A percentile compares a stretch with the other conserved stretches of the same genome.
These are phyloP conservation scores for Byssochlamys sp. DNA, from an alignment of 2,329 filamentous ascomycete species.

Conservation along the genomic window DNA sequence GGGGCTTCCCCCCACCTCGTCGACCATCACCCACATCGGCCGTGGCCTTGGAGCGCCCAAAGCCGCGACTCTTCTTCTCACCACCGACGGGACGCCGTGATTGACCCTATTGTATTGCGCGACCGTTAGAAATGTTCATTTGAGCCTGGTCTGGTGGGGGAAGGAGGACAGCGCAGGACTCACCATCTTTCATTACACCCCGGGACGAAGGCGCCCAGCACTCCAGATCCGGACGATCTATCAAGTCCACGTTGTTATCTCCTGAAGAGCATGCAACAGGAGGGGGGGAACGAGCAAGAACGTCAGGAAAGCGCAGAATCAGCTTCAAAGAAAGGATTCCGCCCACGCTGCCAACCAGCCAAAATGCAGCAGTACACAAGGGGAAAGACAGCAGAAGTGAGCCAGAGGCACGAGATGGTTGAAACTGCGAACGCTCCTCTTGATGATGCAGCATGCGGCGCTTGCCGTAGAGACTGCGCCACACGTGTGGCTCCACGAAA, in stretches of 20 bases:
- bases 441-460: slow-evolving; percentile 4
- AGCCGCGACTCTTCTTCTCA: slow-evolving; percentile 33
- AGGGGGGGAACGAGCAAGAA: not conserved
- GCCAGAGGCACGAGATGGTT: not conserved
- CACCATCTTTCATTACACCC: slow-evolving; percentile 26
- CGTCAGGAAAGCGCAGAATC: not conserved
- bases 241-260: slow-evolving; percentile 10
- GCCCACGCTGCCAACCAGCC: not conserved
- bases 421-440: not conserved
- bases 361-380: not conserved
- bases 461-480: slow-evolving; percentile 14
- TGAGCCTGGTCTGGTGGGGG: not conserved
- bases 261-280: not conserved
- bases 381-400: not conserved
- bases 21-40: slow-evolving; percentile 35
- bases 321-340: not conserved
- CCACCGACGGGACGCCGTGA: slow-evolving; percentile 35
- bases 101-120: slow-evolving; percentile 23
- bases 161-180: slow-evolving; percentile 4
- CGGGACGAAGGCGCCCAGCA: slow-evolving; percentile 16
- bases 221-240: slow-evolving; percentile 16
- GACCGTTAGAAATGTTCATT: not conserved
- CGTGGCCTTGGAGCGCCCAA: slow-evolving; percentile 33
- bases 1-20: slow-evolving; percentile 46
- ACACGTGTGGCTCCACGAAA: slow-evolving; percentile 12